Conservation (phyloP, 2,329 filamentous ascomycete species). For the Iodosphaeria phyllophila region DNA sequence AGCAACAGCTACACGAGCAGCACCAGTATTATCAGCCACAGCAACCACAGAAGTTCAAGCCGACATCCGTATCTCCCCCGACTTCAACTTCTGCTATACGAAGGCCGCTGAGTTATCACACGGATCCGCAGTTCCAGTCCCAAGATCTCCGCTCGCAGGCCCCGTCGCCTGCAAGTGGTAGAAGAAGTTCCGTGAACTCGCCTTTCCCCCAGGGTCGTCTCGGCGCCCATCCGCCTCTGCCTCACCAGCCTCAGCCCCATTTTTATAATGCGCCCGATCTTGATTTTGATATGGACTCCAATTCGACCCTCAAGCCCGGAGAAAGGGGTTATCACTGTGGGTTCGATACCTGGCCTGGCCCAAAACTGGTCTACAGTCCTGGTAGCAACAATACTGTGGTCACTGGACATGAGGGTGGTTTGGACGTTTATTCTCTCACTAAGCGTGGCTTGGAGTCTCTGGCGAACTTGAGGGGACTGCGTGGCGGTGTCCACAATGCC, state of each 20-base stretch:
- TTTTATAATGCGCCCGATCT: conserved; percentile 55
- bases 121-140: conserved; percentile 19
- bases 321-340: conserved; percentile 62
- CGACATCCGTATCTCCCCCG: conserved; percentile 14
- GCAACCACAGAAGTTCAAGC: conserved; percentile 7
- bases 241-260: conserved; percentile 47
- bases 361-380: conserved; percentile 14
- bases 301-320: conserved; percentile 38
- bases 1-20: no score
- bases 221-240: conserved; percentile 29
- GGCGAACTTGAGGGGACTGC: conserved; percentile 55
- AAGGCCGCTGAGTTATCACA: conserved; percentile 22
- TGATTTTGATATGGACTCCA: conserved; percentile 34
- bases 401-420: conserved; percentile 60
- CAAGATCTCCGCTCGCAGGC: conserved; percentile 17
- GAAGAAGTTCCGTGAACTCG: conserved; percentile 32
- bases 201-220: conserved; percentile 21
- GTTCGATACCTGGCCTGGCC: conserved; percentile 52
- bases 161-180: conserved; percentile 17
- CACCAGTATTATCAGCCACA: no score
- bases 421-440: conserved; percentile 58
- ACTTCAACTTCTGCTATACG: conserved; percentile 11
- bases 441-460: conserved; percentile 53
- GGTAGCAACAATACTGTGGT: conserved; percentile 47
- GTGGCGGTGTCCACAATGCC: conserved; percentile 63